Evolutionary conservation across 371 early-diverging fungal species (phyloP), one percentile per base, ranked within the genome.

Genomic region (Mortierella sp.): DNA sequence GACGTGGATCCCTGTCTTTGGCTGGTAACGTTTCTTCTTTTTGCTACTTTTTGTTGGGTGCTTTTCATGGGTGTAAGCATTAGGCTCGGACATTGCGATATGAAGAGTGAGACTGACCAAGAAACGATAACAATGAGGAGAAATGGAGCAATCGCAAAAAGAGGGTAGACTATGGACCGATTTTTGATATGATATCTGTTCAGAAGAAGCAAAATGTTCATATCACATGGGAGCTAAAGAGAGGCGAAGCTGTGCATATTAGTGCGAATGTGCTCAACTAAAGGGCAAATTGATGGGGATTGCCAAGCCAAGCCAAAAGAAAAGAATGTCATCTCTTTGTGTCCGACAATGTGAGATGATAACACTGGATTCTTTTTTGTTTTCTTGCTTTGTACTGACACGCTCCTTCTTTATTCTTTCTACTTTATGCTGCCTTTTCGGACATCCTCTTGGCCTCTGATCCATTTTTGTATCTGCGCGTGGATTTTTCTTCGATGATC

Each of bases 1-100:
- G 70, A 93, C 93, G 75, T 88, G 92, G 81, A 80, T 97, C 21
- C 98, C 98, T 4, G 90, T 98, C 55, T 93, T 96, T 84, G 98
- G 98, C 81, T 93, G 93, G 94, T 93, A 90, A 88, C 47, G 38
- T 44, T 2, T 21, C 55, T 70, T 10, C 1, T 48, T 21, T 42
- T 31, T 24, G 3, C n/a, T 24, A 60, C 31, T 54, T 54, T 52
- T 44, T 50, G 68, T 68, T 68, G 68, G 68, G 68, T 68, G 68
- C 24, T 9, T 65, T 6, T 6, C 16, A 34, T 26, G 19, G 31
- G 28, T 63, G 19, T 19, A 63, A 31, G 31, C 8, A 6, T 34
- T 31, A 34, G 16, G 31, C 7, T 13, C 8, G 16, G 50, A 14
- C 50, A 13, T 50, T 50, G 14, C 16, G 19, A 19, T 7, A 34